phyloP scores from a whole-genome alignment of 345 rosid species.

The Camelina hispida region DNA sequence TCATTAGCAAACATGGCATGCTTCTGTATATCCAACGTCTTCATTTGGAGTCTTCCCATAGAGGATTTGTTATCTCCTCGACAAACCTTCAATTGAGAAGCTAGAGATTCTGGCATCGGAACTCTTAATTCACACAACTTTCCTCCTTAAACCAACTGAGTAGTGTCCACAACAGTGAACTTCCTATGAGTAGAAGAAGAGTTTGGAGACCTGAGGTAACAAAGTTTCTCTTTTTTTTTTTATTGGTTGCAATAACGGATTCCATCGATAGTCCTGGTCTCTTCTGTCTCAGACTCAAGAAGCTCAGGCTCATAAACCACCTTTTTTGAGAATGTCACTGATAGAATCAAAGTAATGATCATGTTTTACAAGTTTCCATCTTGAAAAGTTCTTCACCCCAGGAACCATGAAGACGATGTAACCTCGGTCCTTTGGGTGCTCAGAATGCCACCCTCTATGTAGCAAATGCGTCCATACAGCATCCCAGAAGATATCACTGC shows the following conservation, averaged over 20 bases:
- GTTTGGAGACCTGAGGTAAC: conserved; percentile 57
- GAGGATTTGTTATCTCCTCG: conserved; percentile 30
- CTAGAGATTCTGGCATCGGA: conserved; percentile 41
- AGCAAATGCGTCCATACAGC: conserved; percentile 84
- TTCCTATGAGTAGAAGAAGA: conserved; percentile 50
- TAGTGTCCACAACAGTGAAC: conserved; percentile 64
- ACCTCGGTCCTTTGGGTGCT: conserved; percentile 56
- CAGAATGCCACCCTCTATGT: conserved; percentile 76
- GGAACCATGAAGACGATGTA: conserved; percentile 65
- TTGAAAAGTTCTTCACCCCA: conserved; percentile 69
- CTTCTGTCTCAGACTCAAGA: conserved; percentile 55
- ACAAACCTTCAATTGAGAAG: conserved; percentile 32
- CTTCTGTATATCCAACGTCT: conserved; percentile 32
- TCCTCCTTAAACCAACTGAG: conserved; percentile 48
- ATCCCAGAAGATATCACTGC: conserved; percentile 74
- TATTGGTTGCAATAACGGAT: conserved; percentile 40
- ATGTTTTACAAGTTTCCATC: conserved; percentile 60
- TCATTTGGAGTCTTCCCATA: conserved; percentile 31
- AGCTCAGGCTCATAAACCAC: conserved; percentile 73
- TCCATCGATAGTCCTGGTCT: conserved; percentile 37
- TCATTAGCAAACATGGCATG: conserved; percentile 16
- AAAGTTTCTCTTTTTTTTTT: conserved; percentile 38
- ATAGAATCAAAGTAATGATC: conserved; percentile 68
- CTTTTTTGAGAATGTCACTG: conserved; percentile 61
- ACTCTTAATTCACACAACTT: conserved; percentile 41